Base-by-base conservation (phyloP, 179 eudicot genomes). In the Sideroxylon spinosum region DNA sequence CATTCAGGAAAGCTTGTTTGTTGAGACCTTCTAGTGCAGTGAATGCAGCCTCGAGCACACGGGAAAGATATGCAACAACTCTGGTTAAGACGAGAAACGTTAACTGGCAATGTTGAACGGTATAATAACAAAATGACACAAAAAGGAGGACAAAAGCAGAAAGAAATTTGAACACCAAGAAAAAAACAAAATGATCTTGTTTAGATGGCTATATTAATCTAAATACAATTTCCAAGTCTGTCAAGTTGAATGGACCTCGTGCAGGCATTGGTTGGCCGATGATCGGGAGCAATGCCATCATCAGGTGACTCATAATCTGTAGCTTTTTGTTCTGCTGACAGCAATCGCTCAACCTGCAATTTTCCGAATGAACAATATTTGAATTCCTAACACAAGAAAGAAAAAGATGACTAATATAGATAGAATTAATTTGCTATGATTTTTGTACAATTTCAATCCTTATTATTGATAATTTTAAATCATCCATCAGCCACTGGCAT, bases 21-120 rank as follows among this genome's bases (percentile, higher is more conserved):
- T 93, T 93, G 76, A 88, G 99, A 80, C 98, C 99, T 88, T 95
- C 98, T 57, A 95, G 86, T 48, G 98, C 97, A 69, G 98, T 93
- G 87, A 93, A 95, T 80, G 99, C 92, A 73, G 97, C 85, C 82
- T 95, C 99, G 67, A 95, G 98, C 81, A 95, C 95, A 70, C 97
- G 97, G 68, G 98, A 93, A 76, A 95, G 98, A 82, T 95, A 91
- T 6, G 98, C 95, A 63, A 95, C 99, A 78, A 90, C 97, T 83
- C 98, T 95, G 91, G 77, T 76, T 29, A 86, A 25, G 32, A 50
- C 50, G 13, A 80, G 56, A 75, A 12, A 67, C 29, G 28, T 13
- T n/a, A 72, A 77, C 76, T 44, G 56, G 68, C 74, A 57, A 81
- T n/a, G 37, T 16, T 77, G 68, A 77, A 26, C n/a, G 20, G 60